Percentiles rank a stretch among this genome's conserved stretches.
Evolutionary conservation across 75 land plant species (phyloP).

Genomic region (Adiantum capillusveneris): DNA sequence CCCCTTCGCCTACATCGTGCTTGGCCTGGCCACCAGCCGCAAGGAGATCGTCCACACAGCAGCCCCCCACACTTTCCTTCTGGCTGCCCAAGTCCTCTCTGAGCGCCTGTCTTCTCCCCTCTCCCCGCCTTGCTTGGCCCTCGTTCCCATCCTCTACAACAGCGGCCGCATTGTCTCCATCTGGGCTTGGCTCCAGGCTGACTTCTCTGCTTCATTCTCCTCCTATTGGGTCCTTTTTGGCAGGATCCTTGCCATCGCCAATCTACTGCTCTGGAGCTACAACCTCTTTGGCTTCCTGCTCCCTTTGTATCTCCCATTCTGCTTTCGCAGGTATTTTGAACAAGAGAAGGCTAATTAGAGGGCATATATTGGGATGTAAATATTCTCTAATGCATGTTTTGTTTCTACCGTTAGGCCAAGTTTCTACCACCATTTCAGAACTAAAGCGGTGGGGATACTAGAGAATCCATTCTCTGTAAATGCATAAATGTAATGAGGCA

Average conservation of each 20-base stretch:
- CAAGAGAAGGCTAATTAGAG: too few relatives aligned
- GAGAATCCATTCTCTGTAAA: too few relatives aligned
- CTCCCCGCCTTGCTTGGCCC: conserved; percentile 51
- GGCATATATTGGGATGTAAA: too few relatives aligned
- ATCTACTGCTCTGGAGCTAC: conserved; percentile 66
- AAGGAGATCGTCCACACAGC: conserved; percentile 48
- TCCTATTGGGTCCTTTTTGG: conserved; percentile 28
- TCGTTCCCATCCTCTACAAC: conserved; percentile 78
- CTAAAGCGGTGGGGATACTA: too few relatives aligned
- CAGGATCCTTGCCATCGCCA: conserved; percentile 45
- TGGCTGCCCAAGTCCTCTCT: conserved; percentile 54
- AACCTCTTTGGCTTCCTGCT: conserved; percentile 83
- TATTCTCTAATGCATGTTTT: too few relatives aligned
- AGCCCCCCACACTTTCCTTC: conserved; percentile 65
- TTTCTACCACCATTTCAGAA: too few relatives aligned
- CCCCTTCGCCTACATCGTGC: conserved; percentile 52
- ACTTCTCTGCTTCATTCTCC: conserved; percentile 16
- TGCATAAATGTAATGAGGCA: too few relatives aligned
- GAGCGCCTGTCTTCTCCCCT: conserved; percentile 48
- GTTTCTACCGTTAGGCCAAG: too few relatives aligned
- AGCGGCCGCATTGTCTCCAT: conserved; percentile 54
- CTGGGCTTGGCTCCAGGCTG: conserved; percentile 47
- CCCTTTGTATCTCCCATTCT: conserved; percentile 66
- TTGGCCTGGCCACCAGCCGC: conserved; percentile 26
- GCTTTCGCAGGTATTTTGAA: not conserved